Conservation (phyloP, 495 filamentous ascomycete genomes). For the Aspergillus baeticus region DNA sequence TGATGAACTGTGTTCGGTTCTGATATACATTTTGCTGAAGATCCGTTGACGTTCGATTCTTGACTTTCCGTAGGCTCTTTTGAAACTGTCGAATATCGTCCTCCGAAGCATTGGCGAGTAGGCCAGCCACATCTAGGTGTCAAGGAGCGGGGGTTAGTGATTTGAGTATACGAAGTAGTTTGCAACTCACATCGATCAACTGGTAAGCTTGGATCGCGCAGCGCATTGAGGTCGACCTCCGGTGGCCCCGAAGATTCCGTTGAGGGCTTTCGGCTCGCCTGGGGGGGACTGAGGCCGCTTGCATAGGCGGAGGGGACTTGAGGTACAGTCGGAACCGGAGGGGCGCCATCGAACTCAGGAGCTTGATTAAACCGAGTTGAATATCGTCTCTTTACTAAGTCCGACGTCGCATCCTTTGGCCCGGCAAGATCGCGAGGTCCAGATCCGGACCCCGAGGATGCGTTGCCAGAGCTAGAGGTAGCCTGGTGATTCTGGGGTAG, state of each 20-base stretch:
- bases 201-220: slow-evolving; percentile 77
- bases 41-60: slow-evolving; percentile 79
- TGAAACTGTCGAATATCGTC: slow-evolving; percentile 88
- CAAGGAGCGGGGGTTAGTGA: slow-evolving; percentile 2
- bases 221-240: slow-evolving; percentile 64
- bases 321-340: slow-evolving; percentile 64
- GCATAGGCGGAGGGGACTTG: slow-evolving; percentile 51
- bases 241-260: slow-evolving; percentile 42
- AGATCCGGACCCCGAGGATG: slow-evolving; percentile 23
- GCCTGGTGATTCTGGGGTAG: slow-evolving; percentile 42
- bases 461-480: slow-evolving; percentile 21
- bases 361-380: slow-evolving; percentile 84
- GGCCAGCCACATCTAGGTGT: slow-evolving; percentile 65
- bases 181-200: slow-evolving; percentile 55
- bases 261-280: slow-evolving; percentile 47
- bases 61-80: slow-evolving; percentile 68
- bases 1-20: slow-evolving; percentile 97
- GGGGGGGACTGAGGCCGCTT: slow-evolving; percentile 43
- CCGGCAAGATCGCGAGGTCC: slow-evolving; percentile 31
- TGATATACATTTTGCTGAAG: slow-evolving; percentile 96
- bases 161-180: background rate
- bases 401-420: slow-evolving; percentile 64
- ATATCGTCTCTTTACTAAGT: slow-evolving; percentile 91
- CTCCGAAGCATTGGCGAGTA: slow-evolving; percentile 90
- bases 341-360: slow-evolving; percentile 66